Percentiles rank a stretch among this genome's conserved stretches.
These are phyloP conservation scores for Candida gorgasii DNA, from an alignment of 805 yeast genomes.

Conservation along the genomic window DNA sequence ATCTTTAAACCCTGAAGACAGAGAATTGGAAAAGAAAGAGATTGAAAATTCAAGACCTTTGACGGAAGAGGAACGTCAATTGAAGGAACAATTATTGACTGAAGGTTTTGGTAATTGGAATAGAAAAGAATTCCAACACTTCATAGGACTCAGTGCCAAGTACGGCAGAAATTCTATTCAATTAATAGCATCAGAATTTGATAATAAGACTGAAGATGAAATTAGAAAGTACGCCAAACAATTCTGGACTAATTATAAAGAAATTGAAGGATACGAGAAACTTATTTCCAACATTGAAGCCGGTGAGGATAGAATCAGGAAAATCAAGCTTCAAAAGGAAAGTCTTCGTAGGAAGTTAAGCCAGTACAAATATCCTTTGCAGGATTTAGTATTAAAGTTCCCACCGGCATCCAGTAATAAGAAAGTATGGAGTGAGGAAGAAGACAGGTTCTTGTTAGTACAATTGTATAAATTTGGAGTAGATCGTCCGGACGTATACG, in stretches of 20 bases:
- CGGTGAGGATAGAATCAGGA: slow-evolving; percentile 82
- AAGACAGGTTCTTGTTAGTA: slow-evolving; percentile 83
- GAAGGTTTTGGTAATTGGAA: slow-evolving; percentile 84
- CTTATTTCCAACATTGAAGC: slow-evolving; percentile 77
- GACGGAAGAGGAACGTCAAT: slow-evolving; percentile 75
- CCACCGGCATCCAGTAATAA: slow-evolving; percentile 73
- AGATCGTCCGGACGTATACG: slow-evolving; percentile 77
- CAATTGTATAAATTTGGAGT: slow-evolving; percentile 80
- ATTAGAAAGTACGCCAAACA: slow-evolving; percentile 72
- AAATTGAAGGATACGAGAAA: slow-evolving; percentile 87
- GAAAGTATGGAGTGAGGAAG: slow-evolving; percentile 75
- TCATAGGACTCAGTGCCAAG: slow-evolving; percentile 70
- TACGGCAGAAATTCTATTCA: slow-evolving; percentile 76
- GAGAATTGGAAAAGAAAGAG: slow-evolving; percentile 65
- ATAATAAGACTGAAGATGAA: slow-evolving; percentile 78
- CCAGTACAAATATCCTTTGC: slow-evolving; percentile 71
- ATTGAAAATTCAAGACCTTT: slow-evolving; percentile 76
- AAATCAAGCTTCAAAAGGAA: slow-evolving; percentile 70
- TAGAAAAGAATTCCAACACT: slow-evolving; percentile 83
- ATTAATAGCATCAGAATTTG: slow-evolving; percentile 76
- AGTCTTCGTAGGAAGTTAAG: slow-evolving; percentile 74
- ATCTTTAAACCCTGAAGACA: slow-evolving; percentile 38
- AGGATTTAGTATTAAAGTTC: slow-evolving; percentile 67
- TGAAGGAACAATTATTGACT: slow-evolving; percentile 55
- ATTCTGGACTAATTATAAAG: slow-evolving; percentile 78